Evolutionary conservation across 1,139 yeast species (phyloP).

Genomic region (Pichia sp.): DNA sequence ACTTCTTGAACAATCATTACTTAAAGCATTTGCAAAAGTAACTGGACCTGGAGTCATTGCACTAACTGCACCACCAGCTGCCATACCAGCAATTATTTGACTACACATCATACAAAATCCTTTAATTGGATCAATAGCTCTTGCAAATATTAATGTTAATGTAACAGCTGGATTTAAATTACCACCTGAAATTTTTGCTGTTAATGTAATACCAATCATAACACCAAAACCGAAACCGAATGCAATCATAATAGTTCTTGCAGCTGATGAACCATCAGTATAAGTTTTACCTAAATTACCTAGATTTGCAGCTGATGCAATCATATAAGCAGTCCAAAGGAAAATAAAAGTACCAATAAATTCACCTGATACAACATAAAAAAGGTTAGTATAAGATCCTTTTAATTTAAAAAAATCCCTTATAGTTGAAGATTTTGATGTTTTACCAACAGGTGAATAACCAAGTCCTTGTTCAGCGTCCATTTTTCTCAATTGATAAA

Average conservation of each 20-base stretch:
- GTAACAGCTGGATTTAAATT: slow-evolving; percentile 90
- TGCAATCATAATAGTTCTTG: slow-evolving; percentile 67
- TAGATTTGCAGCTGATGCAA: slow-evolving; percentile 81
- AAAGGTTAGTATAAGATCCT: slow-evolving; percentile 40
- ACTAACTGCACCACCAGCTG: slow-evolving; percentile 85
- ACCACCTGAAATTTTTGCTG: slow-evolving; percentile 83
- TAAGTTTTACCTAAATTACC: slow-evolving; percentile 36
- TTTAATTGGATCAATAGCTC: slow-evolving; percentile 70
- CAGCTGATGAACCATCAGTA: slow-evolving; percentile 51
- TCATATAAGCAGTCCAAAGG: slow-evolving; percentile 73
- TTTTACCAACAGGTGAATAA: slow-evolving; percentile 32
- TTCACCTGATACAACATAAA: slow-evolving; percentile 56
- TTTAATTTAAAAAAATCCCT: slow-evolving; percentile 32
- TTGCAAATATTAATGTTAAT: slow-evolving; percentile 58
- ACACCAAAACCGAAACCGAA: slow-evolving; percentile 87
- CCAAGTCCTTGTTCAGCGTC: slow-evolving; percentile 34
- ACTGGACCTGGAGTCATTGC: slow-evolving; percentile 84
- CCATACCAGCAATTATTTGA: slow-evolving; percentile 82
- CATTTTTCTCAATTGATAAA: slow-evolving; percentile 4
- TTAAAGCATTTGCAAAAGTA: slow-evolving; percentile 64
- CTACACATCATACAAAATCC: slow-evolving; percentile 59
- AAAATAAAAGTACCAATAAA: slow-evolving; percentile 83
- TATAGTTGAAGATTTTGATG: slow-evolving; percentile 20
- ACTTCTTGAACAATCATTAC: slow-evolving; percentile 64
- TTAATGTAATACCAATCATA: slow-evolving; percentile 66